Evolutionary conservation across 768 basidiomycete genomes (phyloP).

Genomic region (Lactarius hatsudake): DNA sequence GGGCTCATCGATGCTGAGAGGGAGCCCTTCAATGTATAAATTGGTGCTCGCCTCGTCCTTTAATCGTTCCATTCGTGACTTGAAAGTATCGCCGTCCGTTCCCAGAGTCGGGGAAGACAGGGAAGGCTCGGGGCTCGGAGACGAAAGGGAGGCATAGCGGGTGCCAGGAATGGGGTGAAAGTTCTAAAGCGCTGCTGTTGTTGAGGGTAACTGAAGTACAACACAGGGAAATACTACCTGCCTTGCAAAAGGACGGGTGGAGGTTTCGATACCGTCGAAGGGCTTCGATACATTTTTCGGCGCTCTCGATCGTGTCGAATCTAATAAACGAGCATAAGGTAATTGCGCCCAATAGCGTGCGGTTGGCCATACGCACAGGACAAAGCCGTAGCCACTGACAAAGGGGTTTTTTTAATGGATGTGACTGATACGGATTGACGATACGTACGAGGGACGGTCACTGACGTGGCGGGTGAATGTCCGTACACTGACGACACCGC

Average conservation of each 20-base stretch:
- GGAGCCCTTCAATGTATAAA: conserved; percentile 80
- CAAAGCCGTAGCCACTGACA: conserved; percentile 73
- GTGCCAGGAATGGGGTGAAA: conserved; percentile 85
- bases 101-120: conserved; percentile 16
- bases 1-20: conserved; percentile 64
- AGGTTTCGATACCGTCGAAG: conserved; percentile 71
- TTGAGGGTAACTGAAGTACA: background rate
- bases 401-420: background rate
- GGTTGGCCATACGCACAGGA: conserved; percentile 51
- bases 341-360: background rate
- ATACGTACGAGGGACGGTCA: conserved; percentile 56
- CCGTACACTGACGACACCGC: conserved; percentile 70
- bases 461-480: conserved; percentile 83
- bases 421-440: background rate
- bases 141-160: conserved; percentile 43
- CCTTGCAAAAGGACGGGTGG: conserved; percentile 88
- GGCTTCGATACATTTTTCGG: conserved; percentile 70
- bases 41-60: conserved; percentile 68
- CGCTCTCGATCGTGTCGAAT: conserved; percentile 63
- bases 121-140: conserved; percentile 17
- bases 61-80: conserved; percentile 74
- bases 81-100: conserved; percentile 48
- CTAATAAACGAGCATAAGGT: conserved; percentile 37
- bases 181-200: conserved; percentile 38
- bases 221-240: conserved; percentile 30